These are phyloP conservation scores for Candida pseudoglaebosa DNA, from an alignment of 805 yeast genomes.

Conservation along the genomic window DNA sequence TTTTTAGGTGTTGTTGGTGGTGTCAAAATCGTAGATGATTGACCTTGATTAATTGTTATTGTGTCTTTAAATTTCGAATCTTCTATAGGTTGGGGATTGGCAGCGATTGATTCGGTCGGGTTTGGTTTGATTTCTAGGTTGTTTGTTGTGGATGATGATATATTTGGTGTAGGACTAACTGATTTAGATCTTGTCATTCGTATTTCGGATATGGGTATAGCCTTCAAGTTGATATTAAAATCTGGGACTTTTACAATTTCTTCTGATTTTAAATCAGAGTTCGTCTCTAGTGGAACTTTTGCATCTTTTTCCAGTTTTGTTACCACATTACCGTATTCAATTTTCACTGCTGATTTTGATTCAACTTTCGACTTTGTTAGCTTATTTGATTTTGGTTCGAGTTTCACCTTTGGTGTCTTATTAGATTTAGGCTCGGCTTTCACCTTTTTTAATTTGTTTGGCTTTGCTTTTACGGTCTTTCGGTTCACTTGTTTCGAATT, in stretches of 20 bases:
- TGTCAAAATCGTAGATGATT: constrained; percentile 16
- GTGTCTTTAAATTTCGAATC: too few species aligned
- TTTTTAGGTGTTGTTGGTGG: constrained; percentile 35
- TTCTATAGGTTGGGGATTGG: not conserved
- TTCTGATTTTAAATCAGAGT: too few species aligned
- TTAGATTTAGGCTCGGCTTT: too few species aligned
- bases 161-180: not conserved
- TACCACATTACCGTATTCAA: not conserved
- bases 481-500: too few species aligned
- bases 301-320: not conserved
- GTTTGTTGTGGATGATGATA: too few species aligned
- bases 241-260: too few species aligned
- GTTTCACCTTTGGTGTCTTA: not conserved
- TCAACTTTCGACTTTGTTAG: not conserved
- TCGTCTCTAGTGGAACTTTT: not conserved
- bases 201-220: not conserved
- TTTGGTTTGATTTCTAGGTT: not conserved
- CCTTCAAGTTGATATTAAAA: not conserved
- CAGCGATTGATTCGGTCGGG: not conserved
- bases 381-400: not conserved
- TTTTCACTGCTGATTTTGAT: not conserved
- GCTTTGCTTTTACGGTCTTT: not conserved
- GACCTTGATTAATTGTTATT: too few species aligned
- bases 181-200: not conserved
- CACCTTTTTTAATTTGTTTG: not conserved